phyloP scores from a whole-genome alignment of 2,329 filamentous ascomycete species.

The Xenoacremonium recifei region DNA sequence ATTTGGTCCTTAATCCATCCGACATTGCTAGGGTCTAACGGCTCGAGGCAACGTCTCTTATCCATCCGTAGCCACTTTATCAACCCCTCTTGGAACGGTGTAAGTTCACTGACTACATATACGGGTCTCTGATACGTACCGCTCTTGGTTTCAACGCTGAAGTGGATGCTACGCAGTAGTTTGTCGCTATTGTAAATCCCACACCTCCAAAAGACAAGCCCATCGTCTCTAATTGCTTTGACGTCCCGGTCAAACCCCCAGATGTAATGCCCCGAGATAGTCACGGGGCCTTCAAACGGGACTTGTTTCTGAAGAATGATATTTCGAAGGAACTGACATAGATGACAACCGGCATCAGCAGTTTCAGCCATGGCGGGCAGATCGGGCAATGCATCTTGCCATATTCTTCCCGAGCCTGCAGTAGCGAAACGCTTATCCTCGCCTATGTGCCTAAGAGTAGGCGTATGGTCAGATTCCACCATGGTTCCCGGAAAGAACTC shows the following conservation, averaged over 20 bases:
- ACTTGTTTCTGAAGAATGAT: neutral
- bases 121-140: neutral
- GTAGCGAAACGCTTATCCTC: neutral
- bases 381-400: neutral
- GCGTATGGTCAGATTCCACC: too few species aligned
- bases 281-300: neutral
- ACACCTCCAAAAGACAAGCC: neutral
- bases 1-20: neutral
- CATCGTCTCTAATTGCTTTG: neutral
- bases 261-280: neutral
- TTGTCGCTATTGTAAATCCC: neutral
- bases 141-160: neutral
- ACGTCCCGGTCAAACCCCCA: neutral
- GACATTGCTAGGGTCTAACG: neutral
- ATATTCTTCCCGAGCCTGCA: neutral
- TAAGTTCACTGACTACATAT: neutral
- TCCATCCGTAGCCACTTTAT: neutral
- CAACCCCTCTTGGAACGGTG: neutral
- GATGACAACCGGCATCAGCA: neutral
- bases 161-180: neutral
- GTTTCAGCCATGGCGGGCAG: neutral
- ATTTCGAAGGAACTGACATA: neutral
- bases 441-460: neutral
- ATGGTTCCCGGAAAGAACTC: too few species aligned
- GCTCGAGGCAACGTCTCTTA: neutral